Base-by-base conservation (phyloP, 2,329 filamentous ascomycete species). In the Curvularia hawaiiensis region DNA sequence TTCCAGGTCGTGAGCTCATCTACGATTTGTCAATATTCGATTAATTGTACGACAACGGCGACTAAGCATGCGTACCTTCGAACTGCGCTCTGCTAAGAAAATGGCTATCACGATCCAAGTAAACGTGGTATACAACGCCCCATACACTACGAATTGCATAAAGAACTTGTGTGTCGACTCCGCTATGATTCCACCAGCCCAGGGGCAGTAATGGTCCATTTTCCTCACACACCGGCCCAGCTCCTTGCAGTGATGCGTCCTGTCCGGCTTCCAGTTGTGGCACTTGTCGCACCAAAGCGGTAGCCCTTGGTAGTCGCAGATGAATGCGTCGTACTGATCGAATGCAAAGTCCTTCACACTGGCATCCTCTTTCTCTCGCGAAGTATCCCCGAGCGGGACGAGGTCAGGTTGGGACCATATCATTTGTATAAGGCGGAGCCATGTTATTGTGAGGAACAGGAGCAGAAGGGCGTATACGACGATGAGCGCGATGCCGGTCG, bases 191-290 rank as follows among this genome's bases (percentile, higher is more conserved):
- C 94, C 95, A 4, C 94, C 94, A n/a, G 96, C 93, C 86, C 88
- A 98, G 0, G 94, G 95, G 70, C 95, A 99, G 69, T 93, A 95
- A 72, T 98, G 94, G 62, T 98, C 94, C 90, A 97, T 95, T 69
- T 95, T 95, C 40, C 84, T 80, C 22, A 96, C 90, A 70, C 94
- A 98, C 43, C 92, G 84, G 49, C 86, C 86, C 12, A 95, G 80
- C 71, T 96, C 91, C 51, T 88, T 88, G 70, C 90, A 96, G 76
- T 98, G 94, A 73, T 97, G 92, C 2, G 90, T 85, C 3, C 94
- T 85, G 70, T 97, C 94, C 0, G 90, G 88, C 75, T 97, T 98
- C 86, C 90, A 97, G 63, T 89, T 91, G 54, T 85, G 85, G 74
- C 94, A 99, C 51, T 86, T 84, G 4, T 88, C 88, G 77, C 94